These are phyloP conservation scores for Zygotorulaspora mrakii DNA, from an alignment of 1,139 yeast species.

Conservation along the genomic window DNA sequence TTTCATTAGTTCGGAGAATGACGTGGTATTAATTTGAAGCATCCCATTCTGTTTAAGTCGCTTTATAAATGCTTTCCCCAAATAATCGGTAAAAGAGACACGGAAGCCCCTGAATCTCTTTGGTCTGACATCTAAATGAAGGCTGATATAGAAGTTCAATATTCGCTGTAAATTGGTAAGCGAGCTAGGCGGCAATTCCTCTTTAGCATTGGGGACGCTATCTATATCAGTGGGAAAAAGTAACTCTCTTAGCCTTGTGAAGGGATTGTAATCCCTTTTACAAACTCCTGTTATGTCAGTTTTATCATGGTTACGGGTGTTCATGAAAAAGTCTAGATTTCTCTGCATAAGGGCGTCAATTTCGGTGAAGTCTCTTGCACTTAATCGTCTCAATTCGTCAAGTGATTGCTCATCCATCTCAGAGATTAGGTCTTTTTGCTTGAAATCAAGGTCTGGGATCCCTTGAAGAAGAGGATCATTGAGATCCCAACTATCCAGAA, in stretches of 20 bases:
- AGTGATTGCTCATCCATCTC: constrained; percentile 14
- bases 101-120: constrained; percentile 53
- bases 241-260: constrained; percentile 19
- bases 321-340: not conserved
- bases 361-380: constrained; percentile 4
- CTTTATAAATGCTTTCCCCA: constrained; percentile 59
- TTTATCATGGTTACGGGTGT: not conserved
- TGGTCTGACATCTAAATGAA: constrained; percentile 51
- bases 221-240: constrained; percentile 14
- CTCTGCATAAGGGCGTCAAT: not conserved
- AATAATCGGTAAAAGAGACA: constrained; percentile 60
- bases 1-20: constrained; percentile 34
- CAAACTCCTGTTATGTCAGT: constrained; percentile 15
- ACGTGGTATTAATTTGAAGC: constrained; percentile 32
- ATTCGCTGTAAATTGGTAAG: constrained; percentile 38
- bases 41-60: constrained; percentile 40
- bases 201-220: not conserved
- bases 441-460: constrained; percentile 43
- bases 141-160: constrained; percentile 46
- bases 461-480: constrained; percentile 53
- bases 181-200: constrained; percentile 21
- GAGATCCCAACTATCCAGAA: constrained; percentile 45
- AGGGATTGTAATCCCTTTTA: constrained; percentile 26
- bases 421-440: constrained; percentile 32
- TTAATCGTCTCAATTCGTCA: constrained; percentile 14